These are phyloP conservation scores for Cyclotella cryptica DNA, from an alignment of 108 stramenopile species.

Conservation along the genomic window DNA sequence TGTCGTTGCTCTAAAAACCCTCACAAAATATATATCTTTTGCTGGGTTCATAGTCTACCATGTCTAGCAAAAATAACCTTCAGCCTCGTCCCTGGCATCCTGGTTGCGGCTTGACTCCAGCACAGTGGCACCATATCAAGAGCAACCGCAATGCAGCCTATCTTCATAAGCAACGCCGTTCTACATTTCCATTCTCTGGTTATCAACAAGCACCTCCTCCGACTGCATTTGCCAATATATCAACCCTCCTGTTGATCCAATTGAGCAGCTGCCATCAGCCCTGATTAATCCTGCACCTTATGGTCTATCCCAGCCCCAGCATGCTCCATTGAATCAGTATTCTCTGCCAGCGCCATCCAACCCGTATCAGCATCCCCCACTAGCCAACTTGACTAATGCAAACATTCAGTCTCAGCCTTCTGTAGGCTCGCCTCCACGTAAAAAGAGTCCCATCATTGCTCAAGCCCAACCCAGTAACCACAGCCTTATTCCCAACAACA, in stretches of 20 bases:
- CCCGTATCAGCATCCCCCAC: not conserved
- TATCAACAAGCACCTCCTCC: not conserved
- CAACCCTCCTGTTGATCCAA: not conserved
- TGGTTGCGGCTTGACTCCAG: not conserved
- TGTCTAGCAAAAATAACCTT: too few species aligned
- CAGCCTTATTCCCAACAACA: not conserved
- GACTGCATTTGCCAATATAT: not conserved
- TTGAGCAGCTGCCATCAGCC: not conserved
- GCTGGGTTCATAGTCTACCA: too few species aligned
- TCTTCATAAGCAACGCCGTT: not conserved
- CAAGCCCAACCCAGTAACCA: not conserved
- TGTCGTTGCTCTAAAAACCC: too few species aligned
- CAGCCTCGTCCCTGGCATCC: too few species aligned
- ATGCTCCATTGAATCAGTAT: not conserved
- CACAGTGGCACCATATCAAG: not conserved
- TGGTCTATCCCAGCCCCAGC: not conserved
- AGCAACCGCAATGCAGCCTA: not conserved
- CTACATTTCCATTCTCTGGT: too few species aligned
- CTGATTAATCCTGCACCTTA: not conserved
- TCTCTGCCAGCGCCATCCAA: not conserved
- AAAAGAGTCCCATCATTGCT: not conserved
- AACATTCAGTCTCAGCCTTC: not conserved
- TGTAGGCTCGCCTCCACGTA: not conserved
- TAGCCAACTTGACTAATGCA: not conserved
- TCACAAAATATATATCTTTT: too few species aligned